Evolutionary conservation across 2,329 filamentous ascomycete genomes (phyloP), one percentile per base, ranked within the genome.

Genomic region (Colletotrichum navitas): DNA sequence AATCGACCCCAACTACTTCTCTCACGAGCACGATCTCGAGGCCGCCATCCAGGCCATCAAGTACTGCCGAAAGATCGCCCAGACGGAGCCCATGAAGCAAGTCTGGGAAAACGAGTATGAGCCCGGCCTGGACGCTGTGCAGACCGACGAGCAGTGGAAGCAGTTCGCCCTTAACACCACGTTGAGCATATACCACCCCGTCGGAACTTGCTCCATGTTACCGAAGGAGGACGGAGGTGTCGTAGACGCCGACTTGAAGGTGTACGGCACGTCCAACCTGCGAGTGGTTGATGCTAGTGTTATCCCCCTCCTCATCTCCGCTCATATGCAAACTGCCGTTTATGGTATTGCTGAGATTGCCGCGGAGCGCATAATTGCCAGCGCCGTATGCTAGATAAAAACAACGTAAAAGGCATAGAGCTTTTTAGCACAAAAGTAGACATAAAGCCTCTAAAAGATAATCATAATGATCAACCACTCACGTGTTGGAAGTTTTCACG

Each of bases 291-390:
- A 88, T 76, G 85, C 85, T 0, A 85, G 83, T 21, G 76, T 86
- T 26, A 83, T 88, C n/a, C 86, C 86, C 1, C 78, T 86, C 79
- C 83, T 79, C 77, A 83, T 70, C 78, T 85, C 78, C 79, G 84
- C 74, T 0, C 81, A 86, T 18, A 85, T 87, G 26, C 85, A 88
- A 74, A 86, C 85, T 43, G 82, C 83, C 0, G 84, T 88, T 0
- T 88, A 88, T 69, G 86, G 85, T 76, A 80, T 87, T 70, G 86
- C 81, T 11, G 87, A 89, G 77, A 87, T 84, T 75, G 79, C 79
- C 16, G 78, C 82, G 14, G 71, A 76, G 21, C 68, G 75, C 5
- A 78, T 80, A 52, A 74, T 74, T 26, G 66, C 63, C 7, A 63
- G 71, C 18, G 73, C 63, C 2, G 34, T 51, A 47, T 36, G 8